Base-by-base conservation (phyloP, 2,329 filamentous ascomycete genomes). In the Bipolaris oryzae region DNA sequence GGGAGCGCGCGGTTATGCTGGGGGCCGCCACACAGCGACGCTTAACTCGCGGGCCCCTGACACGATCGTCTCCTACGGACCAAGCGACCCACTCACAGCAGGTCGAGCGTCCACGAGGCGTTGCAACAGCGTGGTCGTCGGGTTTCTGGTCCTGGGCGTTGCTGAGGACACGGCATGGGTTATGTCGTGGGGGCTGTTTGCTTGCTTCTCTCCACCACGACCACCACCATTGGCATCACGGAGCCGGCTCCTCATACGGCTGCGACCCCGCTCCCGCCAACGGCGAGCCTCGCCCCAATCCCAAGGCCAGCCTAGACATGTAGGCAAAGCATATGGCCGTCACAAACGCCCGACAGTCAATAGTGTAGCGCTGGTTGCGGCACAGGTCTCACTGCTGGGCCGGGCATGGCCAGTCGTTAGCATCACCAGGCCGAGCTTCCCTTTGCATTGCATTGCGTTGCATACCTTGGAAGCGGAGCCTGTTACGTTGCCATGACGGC, bases 1-100 rank as follows among this genome's bases (percentile, higher is more conserved):
- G 46, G 57, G 55, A 55, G 66, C 66, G 64, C 64, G 66, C 66
- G 66, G 59, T 60, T 69, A 62, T 50, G 28, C 20, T 38, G 21
- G 44, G 37, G 47, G 49, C 52, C 48, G 44, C 52, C 50, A 53
- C 53, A 48, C 55, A 42, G 28, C 39, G 49, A 54, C 55, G 50
- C 55, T 57, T 54, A 33, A 55, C 53, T 43, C 53, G 53, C 53
- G 10, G 41, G 41, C 55, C 48, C 52, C 55, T 59, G 58, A 53
- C 53, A 42, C 55, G 50, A 61, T 55, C 53, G 38, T 39, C 48
- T 20, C 55, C 55, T 21, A 34, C 31, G 31, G 49, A 37, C 18
- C 43, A 54, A 54, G 55, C 58, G 56, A 52, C 38, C 61, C 61
- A 62, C 61, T 57, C 49, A 62, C 37, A 58, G 37, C 48, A 20